Evolutionary conservation across 345 rosid genomes (phyloP).

Genomic region (Pistacia atlantica): DNA sequence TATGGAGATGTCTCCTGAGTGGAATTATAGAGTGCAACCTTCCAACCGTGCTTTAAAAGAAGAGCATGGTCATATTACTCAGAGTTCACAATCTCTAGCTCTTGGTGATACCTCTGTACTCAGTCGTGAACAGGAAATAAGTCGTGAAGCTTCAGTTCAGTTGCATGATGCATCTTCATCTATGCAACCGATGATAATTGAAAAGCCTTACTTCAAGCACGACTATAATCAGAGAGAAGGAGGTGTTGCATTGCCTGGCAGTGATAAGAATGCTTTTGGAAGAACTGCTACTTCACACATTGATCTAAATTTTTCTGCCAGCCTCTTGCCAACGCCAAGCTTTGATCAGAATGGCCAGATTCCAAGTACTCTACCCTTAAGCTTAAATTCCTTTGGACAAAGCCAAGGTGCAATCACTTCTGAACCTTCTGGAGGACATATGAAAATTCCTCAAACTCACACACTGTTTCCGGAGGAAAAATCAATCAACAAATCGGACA

Average conservation of each 20-base stretch:
- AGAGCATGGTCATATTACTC: constrained; percentile 34
- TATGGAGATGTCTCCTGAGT: constrained; percentile 86
- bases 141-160: constrained; percentile 28
- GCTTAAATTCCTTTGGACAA: constrained; percentile 44
- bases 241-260: constrained; percentile 21
- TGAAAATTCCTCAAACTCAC: constrained; percentile 30
- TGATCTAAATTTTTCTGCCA: constrained; percentile 33
- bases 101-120: constrained; percentile 30
- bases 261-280: constrained; percentile 24
- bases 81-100: constrained; percentile 31
- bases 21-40: constrained; percentile 56
- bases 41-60: constrained; percentile 38
- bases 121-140: constrained; percentile 26
- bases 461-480: constrained; percentile 33
- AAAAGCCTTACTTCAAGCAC: constrained; percentile 31
- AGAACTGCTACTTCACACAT: constrained; percentile 14
- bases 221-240: constrained; percentile 28
- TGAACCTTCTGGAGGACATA: constrained; percentile 39
- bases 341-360: constrained; percentile 34
- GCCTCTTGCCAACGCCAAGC: constrained; percentile 21
- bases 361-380: constrained; percentile 32
- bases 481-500: constrained; percentile 26
- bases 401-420: constrained; percentile 37
- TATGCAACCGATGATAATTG: constrained; percentile 29
- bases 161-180: constrained; percentile 28